Conservation (phyloP, 495 filamentous ascomycete species). For the Aspergillus cristatus region DNA sequence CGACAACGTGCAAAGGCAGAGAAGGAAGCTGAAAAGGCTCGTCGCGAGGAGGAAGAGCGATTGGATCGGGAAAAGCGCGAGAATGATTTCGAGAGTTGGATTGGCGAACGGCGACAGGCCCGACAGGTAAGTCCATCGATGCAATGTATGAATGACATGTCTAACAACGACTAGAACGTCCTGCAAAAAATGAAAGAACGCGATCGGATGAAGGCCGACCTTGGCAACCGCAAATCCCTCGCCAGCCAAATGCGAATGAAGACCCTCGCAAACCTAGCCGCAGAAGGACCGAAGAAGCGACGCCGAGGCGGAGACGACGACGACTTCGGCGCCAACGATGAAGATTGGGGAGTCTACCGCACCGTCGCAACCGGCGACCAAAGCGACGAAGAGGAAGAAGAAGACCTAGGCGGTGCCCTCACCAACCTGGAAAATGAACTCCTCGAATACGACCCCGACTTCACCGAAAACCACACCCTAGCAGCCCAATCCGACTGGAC, state of each 20-base stretch:
- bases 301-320: constrained; percentile 75
- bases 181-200: constrained; percentile 86
- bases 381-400: constrained; percentile 75
- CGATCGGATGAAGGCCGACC: constrained; percentile 80
- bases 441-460: constrained; percentile 74
- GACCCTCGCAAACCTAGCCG: constrained; percentile 89
- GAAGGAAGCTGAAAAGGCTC: constrained; percentile 82
- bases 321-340: constrained; percentile 92
- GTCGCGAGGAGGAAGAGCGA: constrained; percentile 71
- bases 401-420: constrained; percentile 67
- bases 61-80: constrained; percentile 75
- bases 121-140: constrained; percentile 48
- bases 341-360: constrained; percentile 95
- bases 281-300: constrained; percentile 79
- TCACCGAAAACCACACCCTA: constrained; percentile 81
- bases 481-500: constrained; percentile 93
- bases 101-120: constrained; percentile 66
- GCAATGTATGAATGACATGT: background rate
- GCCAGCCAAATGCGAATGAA: constrained; percentile 97
- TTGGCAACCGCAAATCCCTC: constrained; percentile 91
- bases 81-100: constrained; percentile 79
- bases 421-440: constrained; percentile 73
- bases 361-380: constrained; percentile 71
- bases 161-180: constrained; percentile 34
- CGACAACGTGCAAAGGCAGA: constrained; percentile 85